phyloP scores from a whole-genome alignment of 257 asterid genomes.

The Capsicum chinense region DNA sequence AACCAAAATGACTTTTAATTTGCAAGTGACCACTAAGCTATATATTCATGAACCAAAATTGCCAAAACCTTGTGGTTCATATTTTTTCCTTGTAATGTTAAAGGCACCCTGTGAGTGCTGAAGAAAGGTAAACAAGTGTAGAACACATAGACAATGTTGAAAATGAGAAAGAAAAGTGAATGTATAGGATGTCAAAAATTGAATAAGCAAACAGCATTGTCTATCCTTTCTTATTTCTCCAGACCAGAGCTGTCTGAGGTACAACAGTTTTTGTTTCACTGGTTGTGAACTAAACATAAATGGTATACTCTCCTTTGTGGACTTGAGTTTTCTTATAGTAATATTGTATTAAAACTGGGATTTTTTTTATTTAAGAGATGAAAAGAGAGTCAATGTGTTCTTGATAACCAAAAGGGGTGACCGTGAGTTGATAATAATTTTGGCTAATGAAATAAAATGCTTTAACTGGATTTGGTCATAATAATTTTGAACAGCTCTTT shows the following conservation, averaged over 20 bases:
- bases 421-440: too few species aligned
- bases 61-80: neutral
- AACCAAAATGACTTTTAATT: slow-evolving; percentile 7
- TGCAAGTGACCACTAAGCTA: slow-evolving; percentile 5
- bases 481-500: too few species aligned
- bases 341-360: too few species aligned
- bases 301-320: too few species aligned
- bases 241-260: neutral
- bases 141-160: neutral
- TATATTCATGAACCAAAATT: slow-evolving; percentile 14
- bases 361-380: too few species aligned
- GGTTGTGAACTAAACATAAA: neutral
- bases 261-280: neutral
- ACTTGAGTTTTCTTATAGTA: too few species aligned
- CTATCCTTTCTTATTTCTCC: neutral
- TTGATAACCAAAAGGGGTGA: too few species aligned
- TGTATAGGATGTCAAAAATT: neutral
- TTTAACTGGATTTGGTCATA: too few species aligned
- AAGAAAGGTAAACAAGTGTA: neutral
- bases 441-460: too few species aligned
- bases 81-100: neutral
- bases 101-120: neutral
- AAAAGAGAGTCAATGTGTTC: too few species aligned
- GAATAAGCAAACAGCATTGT: neutral
- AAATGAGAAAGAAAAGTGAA: neutral